Conservation (phyloP, 768 basidiomycete genomes). For the Pisolithus tinctorius region DNA sequence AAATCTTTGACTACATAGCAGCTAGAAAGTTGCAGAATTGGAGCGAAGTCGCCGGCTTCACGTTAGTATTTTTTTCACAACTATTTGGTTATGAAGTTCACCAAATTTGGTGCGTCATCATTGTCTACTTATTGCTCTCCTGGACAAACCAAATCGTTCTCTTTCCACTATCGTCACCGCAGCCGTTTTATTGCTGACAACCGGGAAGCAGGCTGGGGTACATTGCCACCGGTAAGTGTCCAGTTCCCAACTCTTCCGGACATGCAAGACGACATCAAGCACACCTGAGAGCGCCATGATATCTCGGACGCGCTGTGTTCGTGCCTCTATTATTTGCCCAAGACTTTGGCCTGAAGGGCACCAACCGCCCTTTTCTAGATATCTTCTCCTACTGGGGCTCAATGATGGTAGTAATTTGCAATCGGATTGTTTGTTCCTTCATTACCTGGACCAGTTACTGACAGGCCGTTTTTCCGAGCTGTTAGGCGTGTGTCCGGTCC, state of each 20-base stretch:
- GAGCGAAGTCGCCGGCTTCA: too few species aligned
- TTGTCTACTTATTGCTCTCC: too few species aligned
- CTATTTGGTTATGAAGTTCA: too few species aligned
- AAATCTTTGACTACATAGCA: too few species aligned
- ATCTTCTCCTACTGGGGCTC: background rate
- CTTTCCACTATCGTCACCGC: too few species aligned
- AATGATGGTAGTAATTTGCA: slow-evolving; percentile 11
- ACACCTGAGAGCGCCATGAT: slow-evolving; percentile 4
- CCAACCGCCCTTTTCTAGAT: slow-evolving; percentile 5
- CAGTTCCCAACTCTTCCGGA: background rate
- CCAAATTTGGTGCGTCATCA: too few species aligned
- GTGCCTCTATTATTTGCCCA: background rate
- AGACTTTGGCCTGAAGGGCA: background rate
- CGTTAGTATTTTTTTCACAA: too few species aligned
- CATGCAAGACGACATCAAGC: slow-evolving; percentile 6
- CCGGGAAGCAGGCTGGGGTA: background rate
- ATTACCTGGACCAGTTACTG: background rate
- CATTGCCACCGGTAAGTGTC: background rate
- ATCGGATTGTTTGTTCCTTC: slow-evolving; percentile 1
- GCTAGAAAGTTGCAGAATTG: too few species aligned
- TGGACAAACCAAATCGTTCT: too few species aligned
- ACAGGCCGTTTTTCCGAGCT: background rate
- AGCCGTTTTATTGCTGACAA: too few species aligned
- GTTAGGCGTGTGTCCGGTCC: too few species aligned
- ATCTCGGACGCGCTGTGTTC: slow-evolving; percentile 6